Percentiles rank a stretch among this genome's conserved stretches.
Evolutionary conservation across 768 basidiomycete genomes (phyloP).

Genomic region (Mycena crocata): DNA sequence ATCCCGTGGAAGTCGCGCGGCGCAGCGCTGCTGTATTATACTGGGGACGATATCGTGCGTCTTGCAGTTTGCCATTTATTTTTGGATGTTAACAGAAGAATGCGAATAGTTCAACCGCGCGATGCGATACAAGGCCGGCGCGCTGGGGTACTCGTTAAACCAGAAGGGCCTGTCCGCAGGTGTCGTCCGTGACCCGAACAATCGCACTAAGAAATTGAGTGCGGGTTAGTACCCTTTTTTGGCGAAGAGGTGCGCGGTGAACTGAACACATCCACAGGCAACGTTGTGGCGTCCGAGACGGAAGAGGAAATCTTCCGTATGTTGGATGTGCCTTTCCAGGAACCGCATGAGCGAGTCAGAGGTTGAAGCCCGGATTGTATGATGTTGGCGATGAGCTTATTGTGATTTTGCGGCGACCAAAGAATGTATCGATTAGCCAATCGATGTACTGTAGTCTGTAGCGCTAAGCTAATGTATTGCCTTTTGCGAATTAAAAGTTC

Average conservation of each 20-base stretch:
- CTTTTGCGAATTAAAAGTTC: too few species aligned
- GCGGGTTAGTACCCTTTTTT: slow-evolving; percentile 58
- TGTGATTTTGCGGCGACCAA: neutral
- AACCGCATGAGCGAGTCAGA: slow-evolving; percentile 78
- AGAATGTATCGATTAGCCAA: neutral
- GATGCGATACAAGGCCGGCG: slow-evolving; percentile 85
- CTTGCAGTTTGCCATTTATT: slow-evolving; percentile 3
- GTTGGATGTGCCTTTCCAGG: slow-evolving; percentile 84
- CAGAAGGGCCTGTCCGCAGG: slow-evolving; percentile 84
- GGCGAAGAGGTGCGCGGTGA: neutral
- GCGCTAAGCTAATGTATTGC: too few species aligned
- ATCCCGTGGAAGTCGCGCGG: slow-evolving; percentile 85
- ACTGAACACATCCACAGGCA: slow-evolving; percentile 53
- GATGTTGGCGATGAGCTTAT: neutral
- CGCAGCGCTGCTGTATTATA: slow-evolving; percentile 92
- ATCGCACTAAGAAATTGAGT: slow-evolving; percentile 69
- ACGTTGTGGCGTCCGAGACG: slow-evolving; percentile 81
- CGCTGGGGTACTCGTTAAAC: slow-evolving; percentile 86
- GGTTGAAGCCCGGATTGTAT: slow-evolving; percentile 40
- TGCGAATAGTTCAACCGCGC: slow-evolving; percentile 92
- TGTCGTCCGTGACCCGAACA: slow-evolving; percentile 76
- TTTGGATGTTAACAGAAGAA: neutral
- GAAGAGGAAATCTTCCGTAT: slow-evolving; percentile 89
- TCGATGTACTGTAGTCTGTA: neutral
- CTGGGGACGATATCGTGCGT: slow-evolving; percentile 91